Base-by-base conservation (phyloP, 78 protist genomes). In the Dictyostelium discoideum region DNA sequence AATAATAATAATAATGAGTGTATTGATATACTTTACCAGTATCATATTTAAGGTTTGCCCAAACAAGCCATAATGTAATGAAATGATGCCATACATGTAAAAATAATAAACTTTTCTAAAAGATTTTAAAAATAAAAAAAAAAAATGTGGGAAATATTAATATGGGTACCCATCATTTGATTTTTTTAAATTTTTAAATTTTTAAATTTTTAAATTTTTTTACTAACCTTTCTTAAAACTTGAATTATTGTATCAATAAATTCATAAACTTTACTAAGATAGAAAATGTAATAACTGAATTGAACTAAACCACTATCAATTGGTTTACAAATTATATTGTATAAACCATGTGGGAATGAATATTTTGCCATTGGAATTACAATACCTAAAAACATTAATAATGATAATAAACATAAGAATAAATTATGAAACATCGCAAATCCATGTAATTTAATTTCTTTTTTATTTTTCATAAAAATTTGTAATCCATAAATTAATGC, bases 51-150 rank as follows among this genome's bases (percentile, higher is more conserved):
- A 88, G 84, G 26, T 90, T 87, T 3, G 50, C 77, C 96, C 82
- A 50, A 26, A 85, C 85, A 9, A 93, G 77, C 94, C 97, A 81
- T 18, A 87, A 39, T 9, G 93, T 94, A n/a, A 94, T 94, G 54
- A 85, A 87, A 76, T 97, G 98, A 87, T 97, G 98, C 69, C 92
- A 97, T 29, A 96, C 96, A 87, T 97, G 97, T 14, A 96, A 88
- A 44, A 92, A 92, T 10, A 77, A 78, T 50, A 97, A 54, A 65
- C 60, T 60, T 81, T 88, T 88, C 94, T 87, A 74, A 32, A n/a
- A n/a, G n/a, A n/a, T n/a, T n/a, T n/a, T n/a, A n/a, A n/a, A n/a
- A n/a, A n/a, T n/a, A n/a, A n/a, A n/a, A n/a, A n/a, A n/a, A n/a
- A n/a, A n/a, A n/a, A 32, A 32, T 32, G 1, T 32, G 37, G 37